Base-by-base conservation (phyloP, 179 eudicot genomes). In the Carnegiea gigantea region DNA sequence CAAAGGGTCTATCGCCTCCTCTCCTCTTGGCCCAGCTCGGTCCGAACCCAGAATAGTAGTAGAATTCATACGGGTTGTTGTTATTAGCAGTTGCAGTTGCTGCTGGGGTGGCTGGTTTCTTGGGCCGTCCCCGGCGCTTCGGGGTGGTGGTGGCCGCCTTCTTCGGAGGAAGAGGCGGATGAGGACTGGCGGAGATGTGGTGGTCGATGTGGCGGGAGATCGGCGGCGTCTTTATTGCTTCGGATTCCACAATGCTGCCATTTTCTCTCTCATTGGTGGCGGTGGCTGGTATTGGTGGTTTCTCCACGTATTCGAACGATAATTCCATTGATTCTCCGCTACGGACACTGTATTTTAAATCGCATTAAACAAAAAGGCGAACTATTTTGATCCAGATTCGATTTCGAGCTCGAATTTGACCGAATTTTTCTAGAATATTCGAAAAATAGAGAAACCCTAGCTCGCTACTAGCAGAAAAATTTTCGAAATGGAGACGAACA, bases 11-110 rank as follows among this genome's bases (percentile, higher is more conserved):
- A 11, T 8, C 57, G 75, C 54, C 83, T 20, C 94, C 88, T 83
- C 93, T 86, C 40, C 78, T 81, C 85, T 88, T 93, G n/a, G 88
- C 89, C 93, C 95, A 90, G 0, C 85, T 82, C 5, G 97, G 96
- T 4, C 96, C 98, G 44, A 91, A 95, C 60, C 97, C 99, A 0
- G 95, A 86, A 76, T 94, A 95, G 77, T 91, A 94, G 80, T 91
- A 95, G 54, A 78, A 91, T 28, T 89, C 88, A 70, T 91, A 40
- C 1, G 95, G 92, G 57, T 79, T 44, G 28, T 21, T 17, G 77
- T 24, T 3, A 20, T 20, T 57, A 20, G 67, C 26, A 1, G 57
- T 10, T 38, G 59, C 23, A 3, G 77, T 36, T 30, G 73, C 57
- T 6, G 68, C 21, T 1, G 68, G 1, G 30, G 76, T 9, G 1